Conservation (phyloP, 2,329 filamentous ascomycete genomes). For the Aureobasidium musti region DNA sequence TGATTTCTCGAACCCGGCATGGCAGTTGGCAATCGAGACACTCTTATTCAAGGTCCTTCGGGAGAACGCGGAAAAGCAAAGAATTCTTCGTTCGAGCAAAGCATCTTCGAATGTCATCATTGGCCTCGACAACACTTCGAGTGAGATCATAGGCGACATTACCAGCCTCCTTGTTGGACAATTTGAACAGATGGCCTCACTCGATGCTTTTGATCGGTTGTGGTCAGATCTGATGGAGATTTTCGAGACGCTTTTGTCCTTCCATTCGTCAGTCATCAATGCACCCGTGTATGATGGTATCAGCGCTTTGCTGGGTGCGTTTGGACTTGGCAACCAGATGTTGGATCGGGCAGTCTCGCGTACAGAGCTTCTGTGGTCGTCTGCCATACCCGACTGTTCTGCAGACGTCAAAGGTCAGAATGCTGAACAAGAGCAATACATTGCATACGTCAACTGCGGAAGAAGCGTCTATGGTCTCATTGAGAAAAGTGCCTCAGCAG, state of each 20-base stretch:
- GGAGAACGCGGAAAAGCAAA: conserved; percentile 33
- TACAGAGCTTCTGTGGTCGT: conserved; percentile 40
- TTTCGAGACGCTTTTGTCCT: conserved; percentile 57
- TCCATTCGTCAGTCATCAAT: conserved; percentile 46
- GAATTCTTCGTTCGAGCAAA: conserved; percentile 31
- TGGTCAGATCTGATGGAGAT: conserved; percentile 75
- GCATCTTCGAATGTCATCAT: neutral
- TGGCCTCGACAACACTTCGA: conserved; percentile 63
- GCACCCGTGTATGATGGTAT: conserved; percentile 48
- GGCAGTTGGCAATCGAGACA: conserved; percentile 78
- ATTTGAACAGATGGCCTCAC: conserved; percentile 68
- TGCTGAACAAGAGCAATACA: conserved; percentile 74
- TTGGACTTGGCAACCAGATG: conserved; percentile 32
- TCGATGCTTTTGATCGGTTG: conserved; percentile 67
- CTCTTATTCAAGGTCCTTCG: conserved; percentile 75
- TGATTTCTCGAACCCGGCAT: conserved; percentile 73
- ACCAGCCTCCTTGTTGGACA: conserved; percentile 74
- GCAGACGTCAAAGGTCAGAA: conserved; percentile 31
- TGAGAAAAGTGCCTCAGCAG: conserved; percentile 61
- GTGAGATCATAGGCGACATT: conserved; percentile 71
- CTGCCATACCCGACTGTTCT: conserved; percentile 35
- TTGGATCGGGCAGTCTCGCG: conserved; percentile 38
- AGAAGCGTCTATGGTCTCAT: conserved; percentile 77
- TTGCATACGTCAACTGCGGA: conserved; percentile 78
- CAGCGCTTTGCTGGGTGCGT: conserved; percentile 43